Evolutionary conservation across 257 asterid genomes (phyloP), one percentile per base, ranked within the genome.

Genomic region (Linderniella brevidens): DNA sequence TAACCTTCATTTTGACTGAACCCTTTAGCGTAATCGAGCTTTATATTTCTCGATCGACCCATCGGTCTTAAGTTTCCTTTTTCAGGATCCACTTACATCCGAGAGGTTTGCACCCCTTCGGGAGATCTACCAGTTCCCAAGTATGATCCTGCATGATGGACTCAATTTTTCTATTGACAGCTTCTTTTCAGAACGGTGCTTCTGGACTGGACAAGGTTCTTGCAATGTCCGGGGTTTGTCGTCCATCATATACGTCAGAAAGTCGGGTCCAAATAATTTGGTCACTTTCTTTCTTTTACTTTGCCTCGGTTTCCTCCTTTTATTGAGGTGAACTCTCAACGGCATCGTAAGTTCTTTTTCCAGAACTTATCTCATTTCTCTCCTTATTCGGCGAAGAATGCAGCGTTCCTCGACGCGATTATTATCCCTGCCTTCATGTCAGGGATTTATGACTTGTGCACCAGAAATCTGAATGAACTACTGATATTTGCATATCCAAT

Each of bases 11-110:
- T 43, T 43, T 43, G 48, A 13, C 3, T 12, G 18, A 11, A 43
- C 17, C 48, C 48, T 13, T 43, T 43, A 18, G 17, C 48, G 14
- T 15, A 43, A 12, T 15, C 48, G 48, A 43, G 48, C 48, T 15
- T 43, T 43, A 43, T 11, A 43, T 15, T 43, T 43, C 9, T 43
- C 48, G 9, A 15, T 43, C 9, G 48, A 13, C 11, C 18, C 17
- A 43, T 43, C 48, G 6, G 15, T 15, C 18, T 43, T 43, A 43
- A 11, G 9, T 13, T 43, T 43, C 18, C 17, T 43, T 43, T 43
- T 43, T 1, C 14, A n/a, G 48, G 48, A 43, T 43, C 17, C 48
- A 43, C 18, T 43, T 43, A 43, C 17, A 43, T 12, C 48, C 48
- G 3, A 43, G 17, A 1, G 48, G 48, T 43, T 11, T 13, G 17